Base-by-base conservation (phyloP, 352 stramenopile species). In the Pythium dissotocum region DNA sequence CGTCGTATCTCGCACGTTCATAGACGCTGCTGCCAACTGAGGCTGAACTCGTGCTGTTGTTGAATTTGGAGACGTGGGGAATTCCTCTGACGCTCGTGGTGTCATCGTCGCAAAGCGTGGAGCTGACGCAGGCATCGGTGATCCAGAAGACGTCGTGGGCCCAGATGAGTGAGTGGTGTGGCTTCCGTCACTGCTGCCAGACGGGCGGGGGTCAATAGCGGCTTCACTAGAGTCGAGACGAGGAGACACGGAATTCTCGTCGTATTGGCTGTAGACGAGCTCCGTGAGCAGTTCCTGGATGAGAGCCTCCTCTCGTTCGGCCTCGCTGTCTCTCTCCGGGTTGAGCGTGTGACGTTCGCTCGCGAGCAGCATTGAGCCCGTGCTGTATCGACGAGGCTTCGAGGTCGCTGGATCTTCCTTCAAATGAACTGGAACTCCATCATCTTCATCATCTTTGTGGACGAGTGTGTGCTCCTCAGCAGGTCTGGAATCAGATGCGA, bases 341-440 rank as follows among this genome's bases (percentile, higher is more conserved):
- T 33, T 32, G 21, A 55, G 59, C 1, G 59, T 40, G 4, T 51
- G 10, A 4, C 44, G 33, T 18, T 63, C 49, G 36, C 46, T 59
- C 4, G 55, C 58, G 21, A 70, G 32, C 26, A 64, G 28, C 46
- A 58, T 70, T 6, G 63, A 67, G 30, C 58, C 58, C 7, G 65
- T 63, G 53, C 58, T 71, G 53, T 57, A 67, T 12, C 65, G 49
- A 9, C 58, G 49, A 4, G 42, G 65, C 28, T 62, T 65, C 18
- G 46, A 30, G 4, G 33, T 56, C 21, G 30, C 28, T 26, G 51
- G 58, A 18, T 65, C 57, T 24, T 63, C 44, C 9, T 38, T 35
- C 32, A 65, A 28, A 12, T 58, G 59, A n/a, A 24, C 46, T 6
- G 49, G 51, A 13, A 55, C 21, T 24, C 21, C 28, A 24, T 66